phyloP scores from a whole-genome alignment of 2,329 filamentous ascomycete genomes.

The Neocucurbitaria cava region DNA sequence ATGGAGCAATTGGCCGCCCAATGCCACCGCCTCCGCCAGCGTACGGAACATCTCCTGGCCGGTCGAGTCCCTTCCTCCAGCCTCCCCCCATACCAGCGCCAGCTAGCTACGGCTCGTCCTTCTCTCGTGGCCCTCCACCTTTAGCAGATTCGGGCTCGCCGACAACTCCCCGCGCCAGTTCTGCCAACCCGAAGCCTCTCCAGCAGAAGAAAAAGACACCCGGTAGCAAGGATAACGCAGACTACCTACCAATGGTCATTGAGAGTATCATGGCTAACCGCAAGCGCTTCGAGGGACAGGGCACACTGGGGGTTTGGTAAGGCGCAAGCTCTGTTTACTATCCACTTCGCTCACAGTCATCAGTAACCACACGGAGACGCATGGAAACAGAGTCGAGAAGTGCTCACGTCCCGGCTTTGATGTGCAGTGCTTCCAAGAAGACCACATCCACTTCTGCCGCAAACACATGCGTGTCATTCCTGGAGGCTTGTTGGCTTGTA shows the following conservation, averaged over 20 bases:
- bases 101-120: not conserved
- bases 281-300: not conserved
- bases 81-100: not conserved
- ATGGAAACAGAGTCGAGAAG: not conserved
- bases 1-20: not conserved
- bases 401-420: not conserved
- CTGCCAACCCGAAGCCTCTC: not conserved
- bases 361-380: not conserved
- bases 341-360: not conserved
- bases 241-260: constrained; percentile 11
- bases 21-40: not conserved
- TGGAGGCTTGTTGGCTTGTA: not conserved
- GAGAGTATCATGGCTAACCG: constrained; percentile 3
- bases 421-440: constrained; percentile 7
- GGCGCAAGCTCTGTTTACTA: not conserved
- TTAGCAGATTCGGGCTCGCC: not conserved
- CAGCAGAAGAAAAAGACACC: not conserved
- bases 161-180: not conserved
- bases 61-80: not conserved
- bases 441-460: constrained; percentile 11
- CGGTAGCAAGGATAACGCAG: constrained; percentile 4
- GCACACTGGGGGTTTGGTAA: not conserved
- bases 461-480: constrained; percentile 5
- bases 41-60: not conserved
- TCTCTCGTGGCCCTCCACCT: not conserved